These are phyloP conservation scores for Helotiales sp. DNA, from an alignment of 2,329 filamentous ascomycete species.

Conservation along the genomic window DNA sequence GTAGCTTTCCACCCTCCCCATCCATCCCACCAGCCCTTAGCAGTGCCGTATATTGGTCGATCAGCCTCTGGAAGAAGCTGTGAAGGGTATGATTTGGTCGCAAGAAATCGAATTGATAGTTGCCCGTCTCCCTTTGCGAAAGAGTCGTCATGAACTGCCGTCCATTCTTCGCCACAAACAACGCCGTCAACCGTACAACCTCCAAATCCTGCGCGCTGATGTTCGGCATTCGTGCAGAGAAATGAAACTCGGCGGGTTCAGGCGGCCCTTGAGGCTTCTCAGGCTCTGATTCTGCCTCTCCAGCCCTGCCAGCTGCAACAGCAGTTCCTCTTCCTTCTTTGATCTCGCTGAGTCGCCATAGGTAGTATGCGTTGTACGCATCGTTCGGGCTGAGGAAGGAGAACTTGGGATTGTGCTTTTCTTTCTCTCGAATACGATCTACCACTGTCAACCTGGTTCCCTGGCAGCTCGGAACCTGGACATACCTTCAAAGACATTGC, in stretches of 20 bases:
- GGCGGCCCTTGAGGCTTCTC: slow-evolving; percentile 81
- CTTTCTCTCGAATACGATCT: slow-evolving; percentile 84
- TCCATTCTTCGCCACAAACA: slow-evolving; percentile 92
- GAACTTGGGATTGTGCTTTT: slow-evolving; percentile 85
- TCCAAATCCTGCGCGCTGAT: slow-evolving; percentile 93
- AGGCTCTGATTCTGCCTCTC: slow-evolving; percentile 60
- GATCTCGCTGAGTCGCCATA: slow-evolving; percentile 89
- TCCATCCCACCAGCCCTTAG: slow-evolving; percentile 71
- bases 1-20: slow-evolving; percentile 64
- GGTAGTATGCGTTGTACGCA: slow-evolving; percentile 85
- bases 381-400: slow-evolving; percentile 82
- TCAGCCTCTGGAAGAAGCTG: slow-evolving; percentile 89
- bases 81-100: slow-evolving; percentile 94
- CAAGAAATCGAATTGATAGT: slow-evolving; percentile 95
- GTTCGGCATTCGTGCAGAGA: slow-evolving; percentile 95
- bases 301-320: slow-evolving; percentile 75
- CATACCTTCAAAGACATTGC: slow-evolving; percentile 63
- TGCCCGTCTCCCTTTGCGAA: slow-evolving; percentile 85
- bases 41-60: slow-evolving; percentile 91
- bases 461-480: background rate
- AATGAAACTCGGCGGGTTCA: slow-evolving; percentile 85
- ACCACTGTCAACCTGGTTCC: slow-evolving; percentile 37
- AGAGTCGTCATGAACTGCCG: slow-evolving; percentile 89
- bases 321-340: slow-evolving; percentile 80
- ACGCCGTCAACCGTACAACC: slow-evolving; percentile 75